Conservation (phyloP, 306 rosid species). For the Quercus cerris region DNA sequence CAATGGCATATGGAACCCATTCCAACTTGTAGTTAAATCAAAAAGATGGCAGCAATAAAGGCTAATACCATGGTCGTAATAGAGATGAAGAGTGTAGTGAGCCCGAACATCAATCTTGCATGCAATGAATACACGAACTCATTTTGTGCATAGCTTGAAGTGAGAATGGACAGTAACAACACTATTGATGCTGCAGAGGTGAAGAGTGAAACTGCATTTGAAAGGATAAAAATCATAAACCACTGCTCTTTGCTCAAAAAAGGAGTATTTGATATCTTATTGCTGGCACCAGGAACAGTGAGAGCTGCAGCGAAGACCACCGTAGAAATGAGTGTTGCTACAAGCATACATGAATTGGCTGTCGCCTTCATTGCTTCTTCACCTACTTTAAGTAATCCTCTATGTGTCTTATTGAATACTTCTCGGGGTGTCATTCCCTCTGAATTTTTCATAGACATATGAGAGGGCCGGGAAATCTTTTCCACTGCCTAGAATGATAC, state of each 20-base stretch:
- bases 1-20: constrained; percentile 8
- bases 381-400: neutral
- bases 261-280: neutral
- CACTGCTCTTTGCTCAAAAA: neutral
- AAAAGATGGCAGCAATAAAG: constrained; percentile 5
- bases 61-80: neutral
- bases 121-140: neutral
- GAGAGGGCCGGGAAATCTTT: neutral
- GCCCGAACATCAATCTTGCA: neutral
- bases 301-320: constrained; percentile 6
- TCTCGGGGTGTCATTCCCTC: neutral
- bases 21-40: neutral
- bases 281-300: neutral
- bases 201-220: neutral
- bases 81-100: neutral
- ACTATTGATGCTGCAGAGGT: neutral
- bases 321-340: constrained; percentile 4
- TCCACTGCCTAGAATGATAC: neutral
- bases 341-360: constrained; percentile 18
- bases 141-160: neutral
- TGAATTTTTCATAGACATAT: neutral
- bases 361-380: neutral
- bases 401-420: neutral
- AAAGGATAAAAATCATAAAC: neutral
- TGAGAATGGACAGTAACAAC: neutral